Conservation (phyloP, 352 stramenopile genomes). For the Phytophthora europaea region DNA sequence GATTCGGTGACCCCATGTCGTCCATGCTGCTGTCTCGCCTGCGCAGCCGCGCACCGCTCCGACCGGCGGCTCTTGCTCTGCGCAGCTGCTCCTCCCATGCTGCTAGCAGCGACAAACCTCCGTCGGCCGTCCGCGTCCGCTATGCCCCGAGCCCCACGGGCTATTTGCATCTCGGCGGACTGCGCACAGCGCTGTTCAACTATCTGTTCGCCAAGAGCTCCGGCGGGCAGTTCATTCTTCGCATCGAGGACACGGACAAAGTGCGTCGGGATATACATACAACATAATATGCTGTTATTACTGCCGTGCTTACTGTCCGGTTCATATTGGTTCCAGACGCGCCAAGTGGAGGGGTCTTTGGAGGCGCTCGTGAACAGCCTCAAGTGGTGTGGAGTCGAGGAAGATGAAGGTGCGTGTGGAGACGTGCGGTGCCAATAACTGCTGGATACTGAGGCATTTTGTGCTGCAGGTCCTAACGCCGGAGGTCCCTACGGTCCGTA, state of each 20-base stretch:
- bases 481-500: conserved; percentile 95
- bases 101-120: conserved; percentile 5
- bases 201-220: conserved; percentile 91
- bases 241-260: conserved; percentile 95
- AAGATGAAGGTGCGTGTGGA: conserved; percentile 92
- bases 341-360: conserved; percentile 86
- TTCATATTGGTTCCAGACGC: conserved; percentile 51
- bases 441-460: conserved; percentile 7
- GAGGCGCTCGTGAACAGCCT: conserved; percentile 91
- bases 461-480: conserved; percentile 81
- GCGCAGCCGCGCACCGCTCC: conserved; percentile 12
- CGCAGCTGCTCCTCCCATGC: conserved; percentile 29
- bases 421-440: background rate
- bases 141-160: conserved; percentile 94
- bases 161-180: conserved; percentile 90
- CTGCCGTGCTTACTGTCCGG: conserved; percentile 10
- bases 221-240: conserved; percentile 89
- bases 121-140: conserved; percentile 68
- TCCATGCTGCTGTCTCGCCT: conserved; percentile 40
- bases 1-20: background rate
- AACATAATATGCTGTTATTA: background rate
- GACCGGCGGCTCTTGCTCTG: conserved; percentile 17
- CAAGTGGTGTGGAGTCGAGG: conserved; percentile 96
- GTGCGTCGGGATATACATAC: conserved; percentile 26
- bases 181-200: conserved; percentile 95